Percentiles rank a stretch among this genome's conserved stretches.
Evolutionary conservation across 139 green algal species (phyloP).

Genomic region (Chlorella sp.): DNA sequence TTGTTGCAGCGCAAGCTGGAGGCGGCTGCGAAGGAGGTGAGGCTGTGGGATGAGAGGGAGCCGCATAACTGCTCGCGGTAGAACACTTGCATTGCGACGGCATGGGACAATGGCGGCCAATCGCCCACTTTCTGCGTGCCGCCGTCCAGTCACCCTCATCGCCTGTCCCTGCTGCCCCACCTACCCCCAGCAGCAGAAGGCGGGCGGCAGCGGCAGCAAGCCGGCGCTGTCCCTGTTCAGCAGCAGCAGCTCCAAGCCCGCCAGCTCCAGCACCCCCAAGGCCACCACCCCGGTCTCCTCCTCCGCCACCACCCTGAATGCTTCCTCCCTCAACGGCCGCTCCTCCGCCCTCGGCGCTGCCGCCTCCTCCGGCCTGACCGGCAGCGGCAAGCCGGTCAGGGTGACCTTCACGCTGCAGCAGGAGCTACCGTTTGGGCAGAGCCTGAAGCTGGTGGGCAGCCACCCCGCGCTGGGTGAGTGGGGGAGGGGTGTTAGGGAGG

Average conservation of each 20-base stretch:
- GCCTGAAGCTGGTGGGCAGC: constrained; percentile 26
- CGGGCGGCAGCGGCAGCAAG: too few relatives aligned
- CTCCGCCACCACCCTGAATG: not conserved
- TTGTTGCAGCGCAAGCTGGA: constrained; percentile 20
- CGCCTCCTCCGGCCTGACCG: not conserved
- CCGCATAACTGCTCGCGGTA: too few relatives aligned
- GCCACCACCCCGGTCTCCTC: not conserved
- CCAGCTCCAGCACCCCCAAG: not conserved
- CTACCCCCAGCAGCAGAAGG: too few relatives aligned
- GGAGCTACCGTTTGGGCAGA: constrained; percentile 27
- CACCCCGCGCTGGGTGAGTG: constrained; percentile 13
- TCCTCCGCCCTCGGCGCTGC: not conserved
- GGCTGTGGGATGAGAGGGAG: too few relatives aligned
- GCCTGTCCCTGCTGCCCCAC: too few relatives aligned
- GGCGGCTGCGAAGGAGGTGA: not conserved
- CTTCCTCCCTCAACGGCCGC: not conserved
- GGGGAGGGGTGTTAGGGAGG: too few relatives aligned
- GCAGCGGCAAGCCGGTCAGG: not conserved
- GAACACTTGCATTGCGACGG: too few relatives aligned
- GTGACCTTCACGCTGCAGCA: constrained; percentile 3
- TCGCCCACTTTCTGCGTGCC: too few relatives aligned
- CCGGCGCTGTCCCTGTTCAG: not conserved
- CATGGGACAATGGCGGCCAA: too few relatives aligned
- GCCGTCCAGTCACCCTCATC: too few relatives aligned
- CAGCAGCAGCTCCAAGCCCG: not conserved